Evolutionary conservation across 225 moss, liverwort and hornwort genomes (phyloP).

Genomic region (Ulota crispa): DNA sequence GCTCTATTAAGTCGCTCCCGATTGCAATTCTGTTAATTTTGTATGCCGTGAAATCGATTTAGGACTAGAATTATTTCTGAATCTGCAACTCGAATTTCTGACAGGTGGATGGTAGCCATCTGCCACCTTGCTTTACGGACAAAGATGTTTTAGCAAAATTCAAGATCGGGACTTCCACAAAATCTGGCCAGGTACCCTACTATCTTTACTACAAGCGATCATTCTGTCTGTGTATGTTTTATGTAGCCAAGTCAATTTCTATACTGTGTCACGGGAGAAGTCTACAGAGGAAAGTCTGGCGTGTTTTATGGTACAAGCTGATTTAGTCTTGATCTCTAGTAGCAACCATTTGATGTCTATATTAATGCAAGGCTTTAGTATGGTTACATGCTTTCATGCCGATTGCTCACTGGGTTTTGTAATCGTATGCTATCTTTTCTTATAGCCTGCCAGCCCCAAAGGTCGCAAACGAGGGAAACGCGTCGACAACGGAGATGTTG

Average conservation of each 20-base stretch:
- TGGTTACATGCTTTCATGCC: not conserved
- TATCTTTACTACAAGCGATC: not conserved
- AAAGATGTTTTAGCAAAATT: constrained; percentile 72
- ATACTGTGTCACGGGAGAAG: not conserved
- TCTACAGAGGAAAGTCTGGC: not conserved
- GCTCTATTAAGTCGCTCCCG: not conserved
- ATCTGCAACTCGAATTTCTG: not conserved
- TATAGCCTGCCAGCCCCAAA: constrained; percentile 91
- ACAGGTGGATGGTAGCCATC: constrained; percentile 92
- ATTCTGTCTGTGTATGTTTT: not conserved
- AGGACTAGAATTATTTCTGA: not conserved
- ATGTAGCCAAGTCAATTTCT: not conserved
- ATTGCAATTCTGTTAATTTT: not conserved
- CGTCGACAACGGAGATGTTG: constrained; percentile 71
- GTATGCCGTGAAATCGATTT: not conserved
- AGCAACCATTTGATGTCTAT: not conserved
- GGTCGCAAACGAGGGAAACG: constrained; percentile 84
- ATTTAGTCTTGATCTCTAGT: not conserved
- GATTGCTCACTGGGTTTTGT: not conserved
- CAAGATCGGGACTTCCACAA: constrained; percentile 50
- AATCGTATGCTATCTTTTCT: constrained; percentile 7
- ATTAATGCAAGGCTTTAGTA: not conserved
- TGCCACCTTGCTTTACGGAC: constrained; percentile 86
- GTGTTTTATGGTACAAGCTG: not conserved
- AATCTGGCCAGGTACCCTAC: constrained; percentile 65